A percentile compares a stretch with the other conserved stretches of the same genome.
Evolutionary conservation across 768 basidiomycete genomes (phyloP).

Genomic region (Boletus tylopilopsis): DNA sequence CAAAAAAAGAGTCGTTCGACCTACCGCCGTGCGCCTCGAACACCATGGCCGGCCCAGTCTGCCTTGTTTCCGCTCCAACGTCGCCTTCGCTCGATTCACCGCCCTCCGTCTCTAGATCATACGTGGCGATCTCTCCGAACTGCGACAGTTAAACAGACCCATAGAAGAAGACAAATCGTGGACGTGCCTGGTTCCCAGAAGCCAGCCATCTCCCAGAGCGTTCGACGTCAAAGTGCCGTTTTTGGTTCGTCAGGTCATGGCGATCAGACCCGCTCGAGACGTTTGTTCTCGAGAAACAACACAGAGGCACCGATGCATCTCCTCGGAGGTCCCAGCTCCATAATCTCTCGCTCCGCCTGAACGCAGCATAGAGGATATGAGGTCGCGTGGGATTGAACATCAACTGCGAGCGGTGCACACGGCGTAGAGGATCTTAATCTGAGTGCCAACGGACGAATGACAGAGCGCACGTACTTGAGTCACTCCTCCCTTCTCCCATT

Average conservation of each 20-base stretch:
- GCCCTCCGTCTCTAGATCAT: slow-evolving; percentile 40
- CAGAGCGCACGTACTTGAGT: slow-evolving; percentile 42
- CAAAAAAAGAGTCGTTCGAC: slow-evolving; percentile 5
- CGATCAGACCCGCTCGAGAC: neutral
- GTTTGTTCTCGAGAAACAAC: slow-evolving; percentile 27
- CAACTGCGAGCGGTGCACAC: slow-evolving; percentile 39
- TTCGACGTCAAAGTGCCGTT: slow-evolving; percentile 75
- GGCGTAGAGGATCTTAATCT: neutral
- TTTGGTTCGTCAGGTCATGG: slow-evolving; percentile 62
- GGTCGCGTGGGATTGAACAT: slow-evolving; percentile 73
- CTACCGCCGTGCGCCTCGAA: slow-evolving; percentile 59
- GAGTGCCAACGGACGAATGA: neutral
- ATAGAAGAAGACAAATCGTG: neutral
- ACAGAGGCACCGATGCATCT: slow-evolving; percentile 42
- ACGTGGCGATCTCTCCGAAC: slow-evolving; percentile 59
- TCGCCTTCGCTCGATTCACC: slow-evolving; percentile 2
- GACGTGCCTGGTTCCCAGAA: slow-evolving; percentile 63
- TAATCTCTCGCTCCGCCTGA: slow-evolving; percentile 55
- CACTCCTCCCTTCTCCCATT: slow-evolving; percentile 33
- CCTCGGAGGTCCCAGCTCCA: slow-evolving; percentile 80
- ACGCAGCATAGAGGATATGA: slow-evolving; percentile 74
- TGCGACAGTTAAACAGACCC: slow-evolving; percentile 23
- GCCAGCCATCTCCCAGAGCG: slow-evolving; percentile 57
- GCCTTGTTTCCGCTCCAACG: slow-evolving; percentile 4
- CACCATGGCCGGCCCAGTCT: slow-evolving; percentile 28